Evolutionary conservation across 805 yeast genomes (phyloP).

Genomic region (Metschnikowia santaceciliae): DNA sequence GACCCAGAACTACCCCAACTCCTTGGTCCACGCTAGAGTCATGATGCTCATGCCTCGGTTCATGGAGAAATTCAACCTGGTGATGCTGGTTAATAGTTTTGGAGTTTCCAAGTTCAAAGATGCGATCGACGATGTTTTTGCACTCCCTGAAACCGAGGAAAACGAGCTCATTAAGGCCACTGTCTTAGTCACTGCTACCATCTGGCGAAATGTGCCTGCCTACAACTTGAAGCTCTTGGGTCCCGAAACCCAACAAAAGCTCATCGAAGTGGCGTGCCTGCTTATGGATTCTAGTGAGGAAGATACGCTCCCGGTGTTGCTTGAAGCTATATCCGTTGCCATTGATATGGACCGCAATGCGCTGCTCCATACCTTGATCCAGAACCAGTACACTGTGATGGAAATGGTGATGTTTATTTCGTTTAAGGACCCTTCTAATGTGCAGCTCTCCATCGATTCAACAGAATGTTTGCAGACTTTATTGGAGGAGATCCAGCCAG

Average conservation of each 20-base stretch:
- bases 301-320: constrained; percentile 69
- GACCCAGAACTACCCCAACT: constrained; percentile 11
- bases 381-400: constrained; percentile 35
- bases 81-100: constrained; percentile 27
- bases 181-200: constrained; percentile 50
- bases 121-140: constrained; percentile 3
- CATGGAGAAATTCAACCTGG: constrained; percentile 47
- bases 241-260: constrained; percentile 27
- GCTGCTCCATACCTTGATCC: constrained; percentile 22
- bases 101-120: constrained; percentile 26
- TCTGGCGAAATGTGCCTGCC: constrained; percentile 32
- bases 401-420: constrained; percentile 61
- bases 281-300: constrained; percentile 65
- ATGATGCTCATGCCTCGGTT: constrained; percentile 54
- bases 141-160: background rate
- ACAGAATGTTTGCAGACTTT: constrained; percentile 64
- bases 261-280: constrained; percentile 37
- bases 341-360: constrained; percentile 35
- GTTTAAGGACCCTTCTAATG: constrained; percentile 68
- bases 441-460: constrained; percentile 63
- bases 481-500: constrained; percentile 43
- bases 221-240: constrained; percentile 15
- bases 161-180: constrained; percentile 25
- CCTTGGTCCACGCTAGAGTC: constrained; percentile 46
- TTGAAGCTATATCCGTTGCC: constrained; percentile 63